These are phyloP conservation scores for Lablab purpureus DNA, from an alignment of 306 rosid genomes.

Conservation along the genomic window DNA sequence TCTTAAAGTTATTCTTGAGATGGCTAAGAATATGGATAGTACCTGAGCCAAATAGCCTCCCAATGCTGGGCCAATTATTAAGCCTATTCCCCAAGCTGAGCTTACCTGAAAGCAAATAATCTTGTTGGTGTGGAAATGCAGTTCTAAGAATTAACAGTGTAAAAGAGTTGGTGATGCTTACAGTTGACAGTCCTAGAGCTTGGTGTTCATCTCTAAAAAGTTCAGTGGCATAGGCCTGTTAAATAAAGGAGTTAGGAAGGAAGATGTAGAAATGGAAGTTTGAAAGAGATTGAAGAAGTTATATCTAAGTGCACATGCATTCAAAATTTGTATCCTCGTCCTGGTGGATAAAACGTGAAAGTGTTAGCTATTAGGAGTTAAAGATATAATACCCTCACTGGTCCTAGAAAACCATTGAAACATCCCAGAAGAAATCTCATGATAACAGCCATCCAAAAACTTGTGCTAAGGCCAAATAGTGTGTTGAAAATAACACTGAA, in stretches of 20 bases:
- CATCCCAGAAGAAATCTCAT: conserved; percentile 37
- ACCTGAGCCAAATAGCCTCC: conserved; percentile 97
- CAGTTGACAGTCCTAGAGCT: conserved; percentile 80
- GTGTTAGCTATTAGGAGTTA: not conserved
- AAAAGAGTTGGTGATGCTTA: conserved; percentile 50
- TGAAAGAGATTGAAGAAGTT: conserved; percentile 2
- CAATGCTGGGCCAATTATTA: conserved; percentile 87
- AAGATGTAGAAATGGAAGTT: not conserved
- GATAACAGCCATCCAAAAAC: conserved; percentile 83
- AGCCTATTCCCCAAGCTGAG: conserved; percentile 81
- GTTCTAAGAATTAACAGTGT: conserved; percentile 9
- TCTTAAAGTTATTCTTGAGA: conserved; percentile 14
- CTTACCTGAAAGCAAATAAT: conserved; percentile 64
- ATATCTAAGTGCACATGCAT: not conserved
- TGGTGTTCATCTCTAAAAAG: conserved; percentile 79
- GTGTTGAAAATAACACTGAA: conserved; percentile 81
- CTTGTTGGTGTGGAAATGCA: not conserved
- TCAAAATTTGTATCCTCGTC: not conserved
- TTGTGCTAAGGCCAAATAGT: conserved; percentile 89
- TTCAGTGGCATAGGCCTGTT: conserved; percentile 86
- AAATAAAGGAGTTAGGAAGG: conserved; percentile 37
- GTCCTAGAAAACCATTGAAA: conserved; percentile 1
- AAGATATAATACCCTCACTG: conserved; percentile 1
- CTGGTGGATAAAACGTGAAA: conserved; percentile 17
- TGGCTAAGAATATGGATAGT: conserved; percentile 38